These are phyloP conservation scores for Arabidopsis lyrata DNA, from an alignment of 441 rosid species.

Conservation along the genomic window DNA sequence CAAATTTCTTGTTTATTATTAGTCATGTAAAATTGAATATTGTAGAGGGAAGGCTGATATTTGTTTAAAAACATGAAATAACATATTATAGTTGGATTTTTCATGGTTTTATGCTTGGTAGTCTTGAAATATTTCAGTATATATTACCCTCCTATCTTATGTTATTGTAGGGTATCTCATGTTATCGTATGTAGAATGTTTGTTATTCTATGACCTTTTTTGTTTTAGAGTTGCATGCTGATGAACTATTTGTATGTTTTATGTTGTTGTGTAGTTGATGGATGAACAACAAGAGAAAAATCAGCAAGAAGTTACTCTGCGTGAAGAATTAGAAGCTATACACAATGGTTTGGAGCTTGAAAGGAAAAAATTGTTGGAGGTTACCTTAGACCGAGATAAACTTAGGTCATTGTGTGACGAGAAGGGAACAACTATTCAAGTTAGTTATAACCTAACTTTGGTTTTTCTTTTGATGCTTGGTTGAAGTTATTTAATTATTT, in stretches of 20 bases:
- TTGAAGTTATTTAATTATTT: slow-evolving; percentile 21
- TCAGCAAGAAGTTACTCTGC: slow-evolving; percentile 62
- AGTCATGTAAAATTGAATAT: slow-evolving; percentile 18
- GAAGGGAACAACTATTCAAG: slow-evolving; percentile 75
- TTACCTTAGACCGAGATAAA: slow-evolving; percentile 62
- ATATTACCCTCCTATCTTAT: slow-evolving; percentile 16
- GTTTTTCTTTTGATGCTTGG: slow-evolving; percentile 20
- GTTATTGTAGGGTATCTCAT: neutral
- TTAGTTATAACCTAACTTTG: slow-evolving; percentile 46
- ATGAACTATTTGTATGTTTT: slow-evolving; percentile 21
- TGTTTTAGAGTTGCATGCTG: slow-evolving; percentile 12
- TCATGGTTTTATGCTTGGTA: neutral
- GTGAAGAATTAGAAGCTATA: slow-evolving; percentile 70
- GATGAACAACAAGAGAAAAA: slow-evolving; percentile 80
- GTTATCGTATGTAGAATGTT: slow-evolving; percentile 5
- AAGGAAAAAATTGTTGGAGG: slow-evolving; percentile 64
- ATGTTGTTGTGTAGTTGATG: slow-evolving; percentile 57
- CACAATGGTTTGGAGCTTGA: slow-evolving; percentile 68
- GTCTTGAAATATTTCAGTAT: neutral
- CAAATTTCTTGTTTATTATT: slow-evolving; percentile 25
- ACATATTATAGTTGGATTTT: neutral
- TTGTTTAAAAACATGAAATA: slow-evolving; percentile 19
- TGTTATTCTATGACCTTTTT: slow-evolving; percentile 18
- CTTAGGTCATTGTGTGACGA: slow-evolving; percentile 65
- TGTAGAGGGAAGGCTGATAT: slow-evolving; percentile 18